Evolutionary conservation across 176 grass and related monocot genomes (phyloP).

Genomic region (Oryza glaberrima): DNA sequence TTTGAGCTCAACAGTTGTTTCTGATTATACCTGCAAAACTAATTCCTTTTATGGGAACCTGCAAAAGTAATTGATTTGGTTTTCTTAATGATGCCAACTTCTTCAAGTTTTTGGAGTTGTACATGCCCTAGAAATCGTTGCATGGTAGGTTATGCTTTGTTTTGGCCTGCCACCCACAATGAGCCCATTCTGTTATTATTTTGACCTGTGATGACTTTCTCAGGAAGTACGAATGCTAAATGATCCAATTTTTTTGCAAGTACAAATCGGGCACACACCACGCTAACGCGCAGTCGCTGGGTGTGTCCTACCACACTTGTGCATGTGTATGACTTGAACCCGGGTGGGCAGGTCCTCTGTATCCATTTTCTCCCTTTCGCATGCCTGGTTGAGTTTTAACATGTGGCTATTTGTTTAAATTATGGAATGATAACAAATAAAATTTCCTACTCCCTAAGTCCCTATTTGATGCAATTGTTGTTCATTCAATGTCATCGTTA

Average conservation of each 20-base stretch:
- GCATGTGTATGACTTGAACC: no score
- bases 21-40: slow-evolving; percentile 1
- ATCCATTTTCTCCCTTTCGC: background rate
- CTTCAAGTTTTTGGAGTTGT: background rate
- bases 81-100: background rate
- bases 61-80: slow-evolving; percentile 5
- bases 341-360: no score
- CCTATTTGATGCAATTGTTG: background rate
- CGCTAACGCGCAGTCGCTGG: background rate
- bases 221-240: background rate
- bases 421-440: background rate
- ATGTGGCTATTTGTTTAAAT: background rate
- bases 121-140: background rate
- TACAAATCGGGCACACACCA: background rate
- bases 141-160: background rate
- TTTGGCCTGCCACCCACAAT: background rate
- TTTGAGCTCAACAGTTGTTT: background rate
- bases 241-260: background rate
- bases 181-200: background rate
- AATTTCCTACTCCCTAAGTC: background rate
- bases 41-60: background rate
- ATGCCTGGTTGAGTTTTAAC: background rate
- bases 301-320: no score
- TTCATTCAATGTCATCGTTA: background rate
- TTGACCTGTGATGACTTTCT: background rate